Base-by-base conservation (phyloP, 805 yeast genomes). In the Nakazawaea laoshanensis region DNA sequence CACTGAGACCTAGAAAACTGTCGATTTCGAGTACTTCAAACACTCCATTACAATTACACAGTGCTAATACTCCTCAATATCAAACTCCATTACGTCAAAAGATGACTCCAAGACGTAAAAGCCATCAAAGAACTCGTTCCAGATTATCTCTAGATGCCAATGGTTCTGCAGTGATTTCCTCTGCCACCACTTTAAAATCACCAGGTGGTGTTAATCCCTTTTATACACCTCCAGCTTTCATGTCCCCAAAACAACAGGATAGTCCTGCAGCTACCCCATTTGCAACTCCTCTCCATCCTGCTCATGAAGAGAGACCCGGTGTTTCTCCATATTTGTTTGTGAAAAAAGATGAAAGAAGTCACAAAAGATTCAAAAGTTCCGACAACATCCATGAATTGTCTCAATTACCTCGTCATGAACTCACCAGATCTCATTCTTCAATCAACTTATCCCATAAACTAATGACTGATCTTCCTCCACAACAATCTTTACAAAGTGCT, bases 371-470 rank as follows among this genome's bases (percentile, higher is more conserved):
- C 17, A 33, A 21, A 18, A 19, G 37, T 25, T 24, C 15, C 13
- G 38, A 40, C 12, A 32, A 32, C 9, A 16, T 12, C 11, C n/a
- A 5, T 10, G 12, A 19, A 43, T 13, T 48, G 42, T 23, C 27
- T 44, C 7, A 45, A n/a, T n/a, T n/a, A n/a, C n/a, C n/a, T n/a
- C n/a, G n/a, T n/a, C n/a, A n/a, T n/a, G n/a, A 25, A 15, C 16
- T 27, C 22, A 10, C 45, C n/a, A 53, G 65, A 39, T 70, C 78
- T 7, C 65, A 66, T 37, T 70, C 77, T 3, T 62, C 74, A 7
- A 59, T 69, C 21, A 74, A 74, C 45, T 53, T 75, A 33, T 67
- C 76, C n/a, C 62, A 70, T 19, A 69, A 70, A 36, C 19, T 35
- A 13, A 16, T 24, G 17, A 14, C 11, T 14, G 14, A 24, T 13